phyloP scores from a whole-genome alignment of 2,329 filamentous ascomycete species.

The Xylariomycetidae sp. region DNA sequence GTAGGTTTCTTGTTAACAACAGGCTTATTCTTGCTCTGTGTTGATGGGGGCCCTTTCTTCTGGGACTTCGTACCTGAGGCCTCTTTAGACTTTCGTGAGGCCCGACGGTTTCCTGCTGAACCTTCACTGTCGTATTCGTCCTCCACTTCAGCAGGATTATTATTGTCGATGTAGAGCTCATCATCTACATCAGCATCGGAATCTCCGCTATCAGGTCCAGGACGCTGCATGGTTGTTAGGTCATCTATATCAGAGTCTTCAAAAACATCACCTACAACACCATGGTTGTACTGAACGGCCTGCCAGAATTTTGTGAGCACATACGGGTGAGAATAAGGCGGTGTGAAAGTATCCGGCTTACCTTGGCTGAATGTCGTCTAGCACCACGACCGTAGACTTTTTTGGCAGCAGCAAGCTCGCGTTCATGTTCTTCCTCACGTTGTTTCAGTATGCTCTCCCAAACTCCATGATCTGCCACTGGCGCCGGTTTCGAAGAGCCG shows the following conservation, averaged over 20 bases:
- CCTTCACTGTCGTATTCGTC: constrained; percentile 16
- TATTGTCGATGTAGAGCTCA: constrained; percentile 23
- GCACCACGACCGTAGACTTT: constrained; percentile 84
- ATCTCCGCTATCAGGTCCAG: constrained; percentile 16
- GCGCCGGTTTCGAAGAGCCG: constrained; percentile 40
- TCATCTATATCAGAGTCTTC: constrained; percentile 14
- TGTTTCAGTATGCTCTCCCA: constrained; percentile 90
- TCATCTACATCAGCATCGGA: constrained; percentile 23
- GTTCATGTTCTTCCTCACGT: constrained; percentile 73
- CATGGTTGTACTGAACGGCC: constrained; percentile 45
- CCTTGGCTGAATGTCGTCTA: constrained; percentile 53
- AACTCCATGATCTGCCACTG: constrained; percentile 54
- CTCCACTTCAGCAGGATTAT: constrained; percentile 17
- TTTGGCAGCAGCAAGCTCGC: constrained; percentile 61
- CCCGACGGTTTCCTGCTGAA: constrained; percentile 3
- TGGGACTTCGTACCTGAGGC: constrained; percentile 11
- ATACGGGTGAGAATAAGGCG: too few species aligned
- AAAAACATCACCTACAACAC: constrained; percentile 30
- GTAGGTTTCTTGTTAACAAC: too few species aligned
- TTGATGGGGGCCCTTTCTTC: too few species aligned
- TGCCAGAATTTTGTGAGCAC: too few species aligned
- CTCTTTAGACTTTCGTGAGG: constrained; percentile 3
- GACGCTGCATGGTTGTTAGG: constrained; percentile 17
- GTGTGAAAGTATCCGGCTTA: constrained; percentile 30
- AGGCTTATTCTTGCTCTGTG: too few species aligned